A percentile compares a stretch with the other conserved stretches of the same genome.
Evolutionary conservation across 2,329 filamentous ascomycete genomes (phyloP).

Genomic region (Colletotrichum limetticola): DNA sequence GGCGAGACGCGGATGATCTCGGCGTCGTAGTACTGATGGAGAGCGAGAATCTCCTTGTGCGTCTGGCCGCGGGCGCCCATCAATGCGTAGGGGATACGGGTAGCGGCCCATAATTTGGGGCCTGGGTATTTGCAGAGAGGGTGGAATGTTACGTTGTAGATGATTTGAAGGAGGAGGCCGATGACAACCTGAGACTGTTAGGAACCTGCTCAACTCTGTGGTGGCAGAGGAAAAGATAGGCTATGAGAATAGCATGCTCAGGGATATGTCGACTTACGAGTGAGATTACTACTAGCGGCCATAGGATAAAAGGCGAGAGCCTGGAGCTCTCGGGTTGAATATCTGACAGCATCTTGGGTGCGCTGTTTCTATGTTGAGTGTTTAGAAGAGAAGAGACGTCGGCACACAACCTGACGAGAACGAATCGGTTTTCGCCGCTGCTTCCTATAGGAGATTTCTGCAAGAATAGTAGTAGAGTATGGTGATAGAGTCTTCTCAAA

Average conservation of each 20-base stretch:
- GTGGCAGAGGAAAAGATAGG: not conserved
- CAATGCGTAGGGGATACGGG: conserved; percentile 20
- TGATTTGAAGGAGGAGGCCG: conserved; percentile 9
- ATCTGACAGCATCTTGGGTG: not conserved
- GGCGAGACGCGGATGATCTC: conserved; percentile 52
- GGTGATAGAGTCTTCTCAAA: not conserved
- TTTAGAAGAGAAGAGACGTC: not conserved
- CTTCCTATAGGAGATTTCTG: not conserved
- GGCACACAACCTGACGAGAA: not conserved
- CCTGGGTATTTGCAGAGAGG: conserved; percentile 45
- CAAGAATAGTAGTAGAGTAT: not conserved
- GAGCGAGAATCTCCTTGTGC: conserved; percentile 40
- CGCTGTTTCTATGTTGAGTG: not conserved
- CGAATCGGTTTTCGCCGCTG: not conserved
- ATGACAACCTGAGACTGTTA: conserved; percentile 10
- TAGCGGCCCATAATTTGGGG: conserved; percentile 39
- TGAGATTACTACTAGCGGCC: not conserved
- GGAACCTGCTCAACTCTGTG: not conserved
- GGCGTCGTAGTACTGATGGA: conserved; percentile 40
- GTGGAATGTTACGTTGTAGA: conserved; percentile 44
- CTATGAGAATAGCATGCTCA: not conserved
- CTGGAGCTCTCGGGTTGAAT: not conserved
- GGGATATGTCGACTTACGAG: not conserved
- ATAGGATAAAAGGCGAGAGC: conserved; percentile 15
- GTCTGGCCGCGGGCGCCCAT: conserved; percentile 38